Percentiles rank a stretch among this genome's conserved stretches.
Evolutionary conservation across 2,329 filamentous ascomycete species (phyloP).

Genomic region (Cercospora sp.): DNA sequence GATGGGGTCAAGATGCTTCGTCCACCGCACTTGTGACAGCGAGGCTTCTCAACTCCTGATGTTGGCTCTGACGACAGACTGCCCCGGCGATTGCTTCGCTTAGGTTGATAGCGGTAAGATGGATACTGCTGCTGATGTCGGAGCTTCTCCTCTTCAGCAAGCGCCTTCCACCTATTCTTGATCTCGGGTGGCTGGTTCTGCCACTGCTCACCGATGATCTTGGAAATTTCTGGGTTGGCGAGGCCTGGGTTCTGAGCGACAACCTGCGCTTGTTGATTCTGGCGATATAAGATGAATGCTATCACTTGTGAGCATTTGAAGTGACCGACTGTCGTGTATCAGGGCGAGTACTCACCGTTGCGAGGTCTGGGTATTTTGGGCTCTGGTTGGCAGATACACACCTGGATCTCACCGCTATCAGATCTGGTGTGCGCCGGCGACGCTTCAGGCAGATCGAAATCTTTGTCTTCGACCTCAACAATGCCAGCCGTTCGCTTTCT

Average conservation of each 20-base stretch:
- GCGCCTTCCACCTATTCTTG: conserved; percentile 82
- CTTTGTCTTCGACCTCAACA: conserved; percentile 37
- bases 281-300: conserved; percentile 98
- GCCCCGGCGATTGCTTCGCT: conserved; percentile 52
- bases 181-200: conserved; percentile 69
- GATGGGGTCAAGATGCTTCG: conserved; percentile 63
- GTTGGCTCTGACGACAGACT: conserved; percentile 36
- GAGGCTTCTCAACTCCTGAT: conserved; percentile 43
- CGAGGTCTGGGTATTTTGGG: conserved; percentile 70
- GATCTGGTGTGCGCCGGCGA: conserved; percentile 35
- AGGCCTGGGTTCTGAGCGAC: conserved; percentile 82
- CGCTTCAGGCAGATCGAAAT: conserved; percentile 27
- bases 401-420: conserved; percentile 49
- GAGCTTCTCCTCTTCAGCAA: conserved; percentile 90
- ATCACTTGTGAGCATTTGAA: conserved; percentile 36
- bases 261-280: conserved; percentile 83
- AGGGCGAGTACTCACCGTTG: conserved; percentile 59
- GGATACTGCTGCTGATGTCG: conserved; percentile 88
- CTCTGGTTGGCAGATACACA: conserved; percentile 70
- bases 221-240: conserved; percentile 93
- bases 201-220: conserved; percentile 95
- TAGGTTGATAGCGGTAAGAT: conserved; percentile 90
- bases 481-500: conserved; percentile 38
- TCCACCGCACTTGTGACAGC: conserved; percentile 72
- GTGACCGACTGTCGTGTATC: background rate